phyloP scores from a whole-genome alignment of 441 rosid species.

The Raphanus hybrid region DNA sequence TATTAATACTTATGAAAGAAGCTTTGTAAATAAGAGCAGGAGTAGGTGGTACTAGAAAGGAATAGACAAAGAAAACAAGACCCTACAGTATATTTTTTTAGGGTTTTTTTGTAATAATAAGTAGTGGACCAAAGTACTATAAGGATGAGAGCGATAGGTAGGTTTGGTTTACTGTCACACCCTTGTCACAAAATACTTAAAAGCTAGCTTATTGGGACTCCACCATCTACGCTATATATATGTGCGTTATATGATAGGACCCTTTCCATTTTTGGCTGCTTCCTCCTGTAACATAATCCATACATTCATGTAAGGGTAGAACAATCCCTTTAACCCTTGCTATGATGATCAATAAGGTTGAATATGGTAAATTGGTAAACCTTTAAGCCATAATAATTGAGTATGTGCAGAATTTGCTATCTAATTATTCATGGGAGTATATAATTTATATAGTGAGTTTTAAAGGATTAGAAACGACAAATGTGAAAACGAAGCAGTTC shows the following conservation, averaged over 20 bases:
- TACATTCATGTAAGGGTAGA: not conserved
- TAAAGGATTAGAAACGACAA: not conserved
- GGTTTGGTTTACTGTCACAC: slow-evolving; percentile 44
- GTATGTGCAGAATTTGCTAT: not conserved
- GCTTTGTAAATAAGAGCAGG: slow-evolving; percentile 36
- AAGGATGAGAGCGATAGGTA: slow-evolving; percentile 37
- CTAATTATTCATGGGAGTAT: no score
- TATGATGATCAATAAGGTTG: not conserved
- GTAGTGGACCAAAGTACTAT: slow-evolving; percentile 39
- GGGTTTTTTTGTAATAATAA: slow-evolving; percentile 20
- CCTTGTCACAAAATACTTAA: slow-evolving; percentile 33
- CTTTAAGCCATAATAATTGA: not conserved
- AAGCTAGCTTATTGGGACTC: slow-evolving; percentile 41
- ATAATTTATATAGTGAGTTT: not conserved
- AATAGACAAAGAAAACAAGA: slow-evolving; percentile 34
- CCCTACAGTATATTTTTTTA: slow-evolving; percentile 21
- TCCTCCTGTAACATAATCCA: slow-evolving; percentile 12
- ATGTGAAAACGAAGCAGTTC: slow-evolving; percentile 21
- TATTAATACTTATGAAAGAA: slow-evolving; percentile 28
- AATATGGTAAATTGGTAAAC: not conserved
- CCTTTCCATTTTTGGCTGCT: slow-evolving; percentile 32
- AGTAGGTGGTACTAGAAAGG: slow-evolving; percentile 36
- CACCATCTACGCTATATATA: slow-evolving; percentile 26
- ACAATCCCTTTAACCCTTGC: slow-evolving; percentile 1
- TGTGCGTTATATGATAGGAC: not conserved